Evolutionary conservation across 129 eudicot species (phyloP).

Genomic region (Daucus carota): DH1_v3.0 NC_030383.2:50465001-50465500

Average conservation of each 20-base stretch:
- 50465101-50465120: slow-evolving; percentile 45
- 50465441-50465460: too few relatives aligned
- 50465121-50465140: slow-evolving; percentile 19
- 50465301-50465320: slow-evolving; percentile 18
- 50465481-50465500: too few relatives aligned
- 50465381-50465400: slow-evolving; percentile 19
- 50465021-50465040: too few relatives aligned
- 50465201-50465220: slow-evolving; percentile 15
- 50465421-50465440: slow-evolving; percentile 11
- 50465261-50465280: slow-evolving; percentile 17
- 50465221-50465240: slow-evolving; percentile 22
- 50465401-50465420: slow-evolving; percentile 18
- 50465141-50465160: slow-evolving; percentile 21
- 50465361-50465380: slow-evolving; percentile 17
- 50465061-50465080: too few relatives aligned
- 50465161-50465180: slow-evolving; percentile 23
- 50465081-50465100: too few relatives aligned
- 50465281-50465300: slow-evolving; percentile 38
- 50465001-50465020: too few relatives aligned
- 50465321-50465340: slow-evolving; percentile 15
- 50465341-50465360: slow-evolving; percentile 12
- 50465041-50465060: too few relatives aligned
- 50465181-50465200: slow-evolving; percentile 18
- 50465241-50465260: slow-evolving; percentile 21
- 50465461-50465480: too few relatives aligned